Percentiles rank a stretch among this genome's conserved stretches.
These are phyloP conservation scores for Podila epigama DNA, from an alignment of 192 early-diverging fungal species.

Conservation along the genomic window DNA sequence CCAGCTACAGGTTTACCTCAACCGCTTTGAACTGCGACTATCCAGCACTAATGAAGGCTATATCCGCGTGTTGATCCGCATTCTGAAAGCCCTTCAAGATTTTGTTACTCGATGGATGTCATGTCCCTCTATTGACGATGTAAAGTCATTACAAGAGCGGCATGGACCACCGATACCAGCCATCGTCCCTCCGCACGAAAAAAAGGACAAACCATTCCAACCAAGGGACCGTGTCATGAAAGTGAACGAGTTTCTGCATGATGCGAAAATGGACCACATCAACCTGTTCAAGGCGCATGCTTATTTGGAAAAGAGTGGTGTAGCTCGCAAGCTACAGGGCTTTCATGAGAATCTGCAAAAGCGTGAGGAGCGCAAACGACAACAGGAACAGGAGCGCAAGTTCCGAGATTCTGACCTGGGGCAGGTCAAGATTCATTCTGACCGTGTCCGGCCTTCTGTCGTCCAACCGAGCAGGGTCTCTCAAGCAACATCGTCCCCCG, in stretches of 20 bases:
- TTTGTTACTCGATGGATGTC: constrained; percentile 18
- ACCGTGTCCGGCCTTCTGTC: not conserved
- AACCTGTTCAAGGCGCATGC: constrained; percentile 81
- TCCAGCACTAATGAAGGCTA: constrained; percentile 76
- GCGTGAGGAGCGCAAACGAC: constrained; percentile 12
- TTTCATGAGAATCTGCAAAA: constrained; percentile 27
- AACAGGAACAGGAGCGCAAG: constrained; percentile 26
- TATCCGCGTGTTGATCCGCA: constrained; percentile 74
- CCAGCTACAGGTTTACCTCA: constrained; percentile 72
- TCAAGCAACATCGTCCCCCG: constrained; percentile 35
- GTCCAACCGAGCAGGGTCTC: not conserved
- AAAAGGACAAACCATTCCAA: constrained; percentile 1
- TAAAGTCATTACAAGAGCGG: too few relatives aligned
- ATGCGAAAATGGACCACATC: constrained; percentile 75
- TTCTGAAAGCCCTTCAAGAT: constrained; percentile 62
- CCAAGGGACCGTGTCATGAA: constrained; percentile 48
- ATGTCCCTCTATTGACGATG: too few relatives aligned
- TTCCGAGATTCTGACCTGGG: not conserved
- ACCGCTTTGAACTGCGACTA: constrained; percentile 72
- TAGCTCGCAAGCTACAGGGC: constrained; percentile 68
- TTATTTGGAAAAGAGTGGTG: constrained; percentile 72
- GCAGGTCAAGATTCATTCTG: constrained; percentile 17
- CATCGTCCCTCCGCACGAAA: not conserved
- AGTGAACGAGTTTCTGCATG: constrained; percentile 76
- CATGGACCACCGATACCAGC: too few relatives aligned